phyloP scores from a whole-genome alignment of 768 basidiomycete species.

The Mycena venus region DNA sequence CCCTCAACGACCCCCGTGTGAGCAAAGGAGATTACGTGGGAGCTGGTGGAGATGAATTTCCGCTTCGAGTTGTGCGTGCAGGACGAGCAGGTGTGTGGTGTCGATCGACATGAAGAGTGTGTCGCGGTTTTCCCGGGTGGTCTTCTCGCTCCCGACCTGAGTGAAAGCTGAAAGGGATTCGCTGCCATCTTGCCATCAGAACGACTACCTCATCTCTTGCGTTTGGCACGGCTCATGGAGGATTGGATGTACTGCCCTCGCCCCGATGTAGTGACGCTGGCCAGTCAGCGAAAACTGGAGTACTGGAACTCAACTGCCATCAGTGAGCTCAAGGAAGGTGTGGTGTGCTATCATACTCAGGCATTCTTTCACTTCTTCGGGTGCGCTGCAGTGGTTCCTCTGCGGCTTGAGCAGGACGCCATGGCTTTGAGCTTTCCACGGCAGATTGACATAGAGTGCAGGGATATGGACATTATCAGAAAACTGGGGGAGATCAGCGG shows the following conservation, averaged over 20 bases:
- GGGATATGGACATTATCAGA: too few species aligned
- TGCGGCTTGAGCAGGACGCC: not conserved
- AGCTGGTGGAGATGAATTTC: not conserved
- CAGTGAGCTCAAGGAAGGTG: not conserved
- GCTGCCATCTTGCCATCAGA: not conserved
- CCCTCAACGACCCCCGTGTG: not conserved
- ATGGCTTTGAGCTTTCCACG: too few species aligned
- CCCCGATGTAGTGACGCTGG: too few species aligned
- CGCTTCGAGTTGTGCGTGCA: not conserved
- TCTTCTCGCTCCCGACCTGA: not conserved
- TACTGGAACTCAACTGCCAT: too few species aligned
- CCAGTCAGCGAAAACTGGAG: too few species aligned
- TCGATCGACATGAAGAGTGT: not conserved
- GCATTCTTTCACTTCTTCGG: not conserved
- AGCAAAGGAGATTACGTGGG: not conserved
- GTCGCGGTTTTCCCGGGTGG: not conserved
- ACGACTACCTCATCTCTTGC: not conserved
- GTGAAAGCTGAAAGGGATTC: not conserved
- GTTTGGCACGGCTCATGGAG: not conserved
- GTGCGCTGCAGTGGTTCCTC: not conserved
- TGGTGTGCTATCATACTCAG: not conserved
- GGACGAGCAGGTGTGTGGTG: too few species aligned
- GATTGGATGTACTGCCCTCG: too few species aligned
- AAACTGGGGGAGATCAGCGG: too few species aligned
- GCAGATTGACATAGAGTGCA: too few species aligned